Conservation (phyloP, 208 protist genomes). For the Trypanosoma cruzi region DNA sequence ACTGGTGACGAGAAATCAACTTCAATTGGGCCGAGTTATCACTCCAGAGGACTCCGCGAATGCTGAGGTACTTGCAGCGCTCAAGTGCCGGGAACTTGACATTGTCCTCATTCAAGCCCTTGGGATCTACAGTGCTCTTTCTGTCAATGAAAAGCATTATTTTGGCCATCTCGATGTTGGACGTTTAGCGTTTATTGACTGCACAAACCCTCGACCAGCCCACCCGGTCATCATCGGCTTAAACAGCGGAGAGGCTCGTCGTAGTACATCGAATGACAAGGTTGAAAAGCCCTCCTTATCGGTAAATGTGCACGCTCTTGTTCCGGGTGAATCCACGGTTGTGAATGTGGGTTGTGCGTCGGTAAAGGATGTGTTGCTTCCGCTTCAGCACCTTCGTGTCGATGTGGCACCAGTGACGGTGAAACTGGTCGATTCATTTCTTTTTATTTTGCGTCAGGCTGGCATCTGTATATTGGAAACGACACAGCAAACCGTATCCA, state of each 20-base stretch:
- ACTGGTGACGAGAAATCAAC: conserved; percentile 22
- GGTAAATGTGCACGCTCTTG: conserved; percentile 13
- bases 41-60: conserved; percentile 27
- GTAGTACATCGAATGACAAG: background rate
- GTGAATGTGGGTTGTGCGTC: background rate
- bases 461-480: conserved; percentile 15
- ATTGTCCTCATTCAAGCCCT: conserved; percentile 48
- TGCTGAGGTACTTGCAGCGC: conserved; percentile 25
- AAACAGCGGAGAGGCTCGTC: conserved; percentile 9
- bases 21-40: conserved; percentile 9
- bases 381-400: conserved; percentile 43
- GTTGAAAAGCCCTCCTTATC: conserved; percentile 16
- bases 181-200: conserved; percentile 56
- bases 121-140: conserved; percentile 41
- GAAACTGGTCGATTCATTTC: conserved; percentile 55
- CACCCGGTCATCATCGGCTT: conserved; percentile 37
- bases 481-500: background rate
- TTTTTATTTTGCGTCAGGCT: conserved; percentile 48
- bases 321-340: background rate
- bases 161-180: conserved; percentile 46
- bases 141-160: conserved; percentile 52
- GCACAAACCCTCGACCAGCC: conserved; percentile 45
- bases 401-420: conserved; percentile 40
- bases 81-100: conserved; percentile 52
- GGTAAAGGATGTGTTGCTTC: conserved; percentile 24